Evolutionary conservation across 352 stramenopile genomes (phyloP).

Genomic region (Pythium apleroticum): DNA sequence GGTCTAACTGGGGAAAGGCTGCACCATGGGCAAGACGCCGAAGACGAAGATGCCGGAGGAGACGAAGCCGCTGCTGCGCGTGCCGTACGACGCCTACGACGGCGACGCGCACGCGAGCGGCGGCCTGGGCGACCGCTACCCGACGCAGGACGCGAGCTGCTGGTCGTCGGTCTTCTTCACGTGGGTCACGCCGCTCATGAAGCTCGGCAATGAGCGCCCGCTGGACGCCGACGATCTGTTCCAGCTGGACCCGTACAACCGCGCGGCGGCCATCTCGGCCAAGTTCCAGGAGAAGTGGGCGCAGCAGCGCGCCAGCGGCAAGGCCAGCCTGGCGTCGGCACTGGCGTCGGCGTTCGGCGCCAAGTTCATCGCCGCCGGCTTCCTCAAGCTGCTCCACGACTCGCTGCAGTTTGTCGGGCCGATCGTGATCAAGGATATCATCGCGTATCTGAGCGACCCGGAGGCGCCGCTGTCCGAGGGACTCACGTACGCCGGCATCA

Average conservation of each 20-base stretch:
- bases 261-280: slow-evolving; percentile 39
- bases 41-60: slow-evolving; percentile 24
- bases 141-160: slow-evolving; percentile 53
- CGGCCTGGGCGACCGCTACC: slow-evolving; percentile 61
- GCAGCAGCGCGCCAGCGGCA: slow-evolving; percentile 25
- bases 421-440: slow-evolving; percentile 85
- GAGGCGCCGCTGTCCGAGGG: slow-evolving; percentile 53
- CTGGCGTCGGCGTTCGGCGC: slow-evolving; percentile 55
- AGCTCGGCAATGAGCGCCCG: slow-evolving; percentile 74
- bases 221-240: slow-evolving; percentile 85
- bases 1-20: not conserved
- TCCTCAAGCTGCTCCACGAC: slow-evolving; percentile 83
- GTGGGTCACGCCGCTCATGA: slow-evolving; percentile 88
- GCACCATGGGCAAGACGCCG: slow-evolving; percentile 14
- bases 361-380: slow-evolving; percentile 37
- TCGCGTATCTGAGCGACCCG: slow-evolving; percentile 74
- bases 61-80: slow-evolving; percentile 35
- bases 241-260: slow-evolving; percentile 78
- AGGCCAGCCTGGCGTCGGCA: slow-evolving; percentile 36
- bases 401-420: slow-evolving; percentile 83
- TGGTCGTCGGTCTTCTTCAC: slow-evolving; percentile 76
- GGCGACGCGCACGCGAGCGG: slow-evolving; percentile 6
- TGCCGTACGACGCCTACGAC: slow-evolving; percentile 18
- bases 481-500: slow-evolving; percentile 55
- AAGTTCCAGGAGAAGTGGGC: slow-evolving; percentile 54